Evolutionary conservation across 768 basidiomycete species (phyloP).

Genomic region (Phaeotremella skinneri): DNA sequence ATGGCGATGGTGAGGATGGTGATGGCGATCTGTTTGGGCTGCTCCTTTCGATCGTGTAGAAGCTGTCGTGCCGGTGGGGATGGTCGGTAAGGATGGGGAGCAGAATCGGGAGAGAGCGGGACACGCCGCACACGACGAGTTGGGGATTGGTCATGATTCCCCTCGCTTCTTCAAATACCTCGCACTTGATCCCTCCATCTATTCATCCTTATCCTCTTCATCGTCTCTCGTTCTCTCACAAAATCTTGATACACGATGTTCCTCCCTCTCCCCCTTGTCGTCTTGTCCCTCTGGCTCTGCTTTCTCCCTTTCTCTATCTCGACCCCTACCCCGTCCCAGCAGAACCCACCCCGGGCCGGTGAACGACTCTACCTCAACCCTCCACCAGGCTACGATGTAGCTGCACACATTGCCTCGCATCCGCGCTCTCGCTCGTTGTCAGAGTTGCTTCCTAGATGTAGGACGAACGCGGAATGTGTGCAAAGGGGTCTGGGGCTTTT

Average conservation of each 20-base stretch:
- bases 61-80: too few relatives aligned
- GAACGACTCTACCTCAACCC: not conserved
- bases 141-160: too few relatives aligned
- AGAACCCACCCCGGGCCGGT: not conserved
- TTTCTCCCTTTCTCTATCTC: too few relatives aligned
- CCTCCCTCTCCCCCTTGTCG: not conserved
- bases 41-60: too few relatives aligned
- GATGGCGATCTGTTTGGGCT: too few relatives aligned
- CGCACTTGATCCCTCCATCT: too few relatives aligned
- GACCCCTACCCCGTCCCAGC: not conserved
- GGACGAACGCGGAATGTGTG: not conserved
- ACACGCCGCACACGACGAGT: too few relatives aligned
- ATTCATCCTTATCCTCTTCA: not conserved
- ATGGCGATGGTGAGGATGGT: too few relatives aligned
- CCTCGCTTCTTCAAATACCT: too few relatives aligned
- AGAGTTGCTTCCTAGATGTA: not conserved
- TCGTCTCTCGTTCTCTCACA: not conserved
- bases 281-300: not conserved
- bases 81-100: too few relatives aligned
- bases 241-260: not conserved
- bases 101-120: too few relatives aligned
- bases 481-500: not conserved
- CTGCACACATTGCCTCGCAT: not conserved
- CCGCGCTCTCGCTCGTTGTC: too few relatives aligned
- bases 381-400: not conserved